Conservation (phyloP, 805 yeast species). For the Pichia paraexigua region DNA sequence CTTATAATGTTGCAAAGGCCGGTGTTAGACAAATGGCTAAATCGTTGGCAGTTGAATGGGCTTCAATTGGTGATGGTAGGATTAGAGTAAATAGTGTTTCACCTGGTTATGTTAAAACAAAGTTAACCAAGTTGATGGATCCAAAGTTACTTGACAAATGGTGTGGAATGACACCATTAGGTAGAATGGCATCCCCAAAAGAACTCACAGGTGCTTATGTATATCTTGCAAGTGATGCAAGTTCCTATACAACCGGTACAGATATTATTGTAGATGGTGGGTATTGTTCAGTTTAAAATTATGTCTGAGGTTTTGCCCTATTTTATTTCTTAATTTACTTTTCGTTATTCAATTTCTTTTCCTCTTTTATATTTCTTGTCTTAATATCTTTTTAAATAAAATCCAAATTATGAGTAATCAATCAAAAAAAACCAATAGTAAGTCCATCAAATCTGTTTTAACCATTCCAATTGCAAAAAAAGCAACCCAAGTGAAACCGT, state of each 20-base stretch:
- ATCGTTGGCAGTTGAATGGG: conserved; percentile 83
- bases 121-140: conserved; percentile 45
- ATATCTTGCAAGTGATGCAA: conserved; percentile 74
- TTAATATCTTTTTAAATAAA: not conserved
- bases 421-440: not conserved
- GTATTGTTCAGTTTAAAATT: conserved; percentile 35
- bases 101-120: conserved; percentile 82
- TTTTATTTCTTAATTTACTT: not conserved
- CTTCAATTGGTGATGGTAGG: conserved; percentile 51
- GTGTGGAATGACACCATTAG: conserved; percentile 52
- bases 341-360: not conserved
- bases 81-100: conserved; percentile 74
- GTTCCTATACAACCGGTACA: conserved; percentile 71
- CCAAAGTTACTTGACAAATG: conserved; percentile 39
- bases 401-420: not conserved
- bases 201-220: conserved; percentile 77
- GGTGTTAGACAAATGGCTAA: conserved; percentile 68
- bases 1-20: conserved; percentile 83
- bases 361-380: not conserved
- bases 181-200: conserved; percentile 65
- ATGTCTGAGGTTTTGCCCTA: not conserved
- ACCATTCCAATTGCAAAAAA: not conserved
- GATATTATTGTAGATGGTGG: conserved; percentile 80
- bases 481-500: not conserved
- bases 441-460: not conserved